Conservation (phyloP, 257 asterid genomes). For the Cynanchum wilfordii region DNA sequence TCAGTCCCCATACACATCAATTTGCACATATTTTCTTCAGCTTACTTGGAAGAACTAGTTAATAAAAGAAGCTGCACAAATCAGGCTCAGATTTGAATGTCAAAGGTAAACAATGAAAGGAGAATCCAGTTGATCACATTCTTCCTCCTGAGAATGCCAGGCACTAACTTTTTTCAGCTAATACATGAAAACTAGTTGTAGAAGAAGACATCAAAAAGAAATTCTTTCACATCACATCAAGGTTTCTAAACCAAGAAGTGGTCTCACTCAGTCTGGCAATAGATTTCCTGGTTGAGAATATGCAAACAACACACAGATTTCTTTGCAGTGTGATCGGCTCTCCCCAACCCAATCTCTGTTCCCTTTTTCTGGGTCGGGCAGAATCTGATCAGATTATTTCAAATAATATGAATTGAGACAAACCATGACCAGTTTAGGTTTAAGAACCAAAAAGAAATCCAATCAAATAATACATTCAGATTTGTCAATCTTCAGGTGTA, state of each 20-base stretch:
- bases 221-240: background rate
- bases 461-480: background rate
- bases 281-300: background rate
- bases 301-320: background rate
- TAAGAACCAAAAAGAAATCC: background rate
- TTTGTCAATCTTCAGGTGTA: background rate
- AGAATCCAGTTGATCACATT: background rate
- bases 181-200: background rate
- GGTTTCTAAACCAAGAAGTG: background rate
- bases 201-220: background rate
- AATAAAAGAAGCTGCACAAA: background rate
- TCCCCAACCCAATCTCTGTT: background rate
- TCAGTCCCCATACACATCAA: background rate
- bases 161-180: background rate
- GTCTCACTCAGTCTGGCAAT: background rate
- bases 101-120: background rate
- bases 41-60: background rate
- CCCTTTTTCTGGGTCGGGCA: background rate
- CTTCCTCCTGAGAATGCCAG: background rate
- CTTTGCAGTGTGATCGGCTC: background rate
- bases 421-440: background rate
- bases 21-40: slow-evolving; percentile 1
- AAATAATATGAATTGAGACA: background rate
- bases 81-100: background rate
- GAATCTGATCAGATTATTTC: background rate